Evolutionary conservation across 306 rosid species (phyloP).

Genomic region (Vigna mungo): DNA sequence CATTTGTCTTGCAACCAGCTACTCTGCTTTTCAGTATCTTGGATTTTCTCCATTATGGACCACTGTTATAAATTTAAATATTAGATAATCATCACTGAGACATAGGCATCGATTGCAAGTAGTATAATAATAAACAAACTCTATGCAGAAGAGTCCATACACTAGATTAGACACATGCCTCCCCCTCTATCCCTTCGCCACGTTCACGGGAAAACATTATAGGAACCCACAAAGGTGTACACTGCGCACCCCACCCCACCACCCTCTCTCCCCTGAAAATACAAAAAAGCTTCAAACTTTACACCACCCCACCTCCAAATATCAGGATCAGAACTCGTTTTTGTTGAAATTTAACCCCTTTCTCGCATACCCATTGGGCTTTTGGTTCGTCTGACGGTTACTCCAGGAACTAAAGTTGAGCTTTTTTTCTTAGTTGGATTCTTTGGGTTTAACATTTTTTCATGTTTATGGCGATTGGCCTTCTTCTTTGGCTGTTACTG

Average conservation of each 20-base stretch:
- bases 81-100: neutral
- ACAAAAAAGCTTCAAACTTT: slow-evolving; percentile 36
- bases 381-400: neutral
- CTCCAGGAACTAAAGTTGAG: slow-evolving; percentile 9
- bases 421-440: slow-evolving; percentile 1
- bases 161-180: slow-evolving; percentile 40
- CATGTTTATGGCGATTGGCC: slow-evolving; percentile 47
- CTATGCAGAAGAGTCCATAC: neutral
- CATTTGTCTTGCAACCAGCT: neutral
- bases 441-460: neutral
- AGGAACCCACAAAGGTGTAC: slow-evolving; percentile 51
- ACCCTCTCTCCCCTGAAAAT: neutral
- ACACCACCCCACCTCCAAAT: slow-evolving; percentile 23
- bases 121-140: slow-evolving; percentile 7
- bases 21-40: slow-evolving; percentile 11
- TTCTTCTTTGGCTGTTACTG: slow-evolving; percentile 49
- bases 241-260: slow-evolving; percentile 44
- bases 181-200: slow-evolving; percentile 50
- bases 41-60: slow-evolving; percentile 39
- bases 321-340: slow-evolving; percentile 12
- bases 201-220: slow-evolving; percentile 45
- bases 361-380: slow-evolving; percentile 7
- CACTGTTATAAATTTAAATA: slow-evolving; percentile 28
- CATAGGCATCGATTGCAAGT: neutral
- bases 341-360: neutral